Evolutionary conservation across 768 basidiomycete genomes (phyloP).

Genomic region (Podaxis sp.): DNA sequence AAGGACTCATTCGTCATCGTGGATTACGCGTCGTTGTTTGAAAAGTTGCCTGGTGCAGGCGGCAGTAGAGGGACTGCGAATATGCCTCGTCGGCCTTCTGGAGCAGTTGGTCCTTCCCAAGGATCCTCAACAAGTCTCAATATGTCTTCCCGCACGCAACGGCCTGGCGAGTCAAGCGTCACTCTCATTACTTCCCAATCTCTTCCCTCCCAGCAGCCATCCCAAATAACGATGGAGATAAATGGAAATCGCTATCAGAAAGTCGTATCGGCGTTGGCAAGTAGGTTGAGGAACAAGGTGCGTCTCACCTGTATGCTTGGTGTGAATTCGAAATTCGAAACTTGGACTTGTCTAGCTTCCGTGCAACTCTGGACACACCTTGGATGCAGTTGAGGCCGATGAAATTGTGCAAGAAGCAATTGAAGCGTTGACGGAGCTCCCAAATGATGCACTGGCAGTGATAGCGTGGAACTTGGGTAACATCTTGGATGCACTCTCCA

Average conservation of each 20-base stretch:
- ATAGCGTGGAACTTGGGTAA: constrained; percentile 79
- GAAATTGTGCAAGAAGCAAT: constrained; percentile 73
- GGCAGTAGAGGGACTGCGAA: background rate
- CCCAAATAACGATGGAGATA: constrained; percentile 22
- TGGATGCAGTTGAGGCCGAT: constrained; percentile 77
- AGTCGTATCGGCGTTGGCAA: constrained; percentile 78
- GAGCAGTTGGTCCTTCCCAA: constrained; percentile 42
- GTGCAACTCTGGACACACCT: constrained; percentile 73
- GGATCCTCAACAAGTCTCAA: constrained; percentile 25
- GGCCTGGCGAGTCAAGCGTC: background rate
- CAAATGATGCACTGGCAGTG: constrained; percentile 73
- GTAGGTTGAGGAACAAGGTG: constrained; percentile 81
- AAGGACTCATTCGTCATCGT: background rate
- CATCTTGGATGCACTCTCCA: constrained; percentile 73
- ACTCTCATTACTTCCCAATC: constrained; percentile 4
- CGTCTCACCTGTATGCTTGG: constrained; percentile 17
- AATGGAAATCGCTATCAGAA: constrained; percentile 71
- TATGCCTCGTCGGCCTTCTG: constrained; percentile 64
- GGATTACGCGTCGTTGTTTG: constrained; percentile 12
- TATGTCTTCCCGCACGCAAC: background rate
- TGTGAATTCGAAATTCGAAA: background rate
- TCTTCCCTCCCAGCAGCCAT: constrained; percentile 27
- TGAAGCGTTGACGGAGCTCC: constrained; percentile 77
- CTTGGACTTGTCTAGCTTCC: constrained; percentile 59
- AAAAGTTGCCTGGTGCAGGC: constrained; percentile 6